A percentile compares a stretch with the other conserved stretches of the same genome.
Evolutionary conservation across 129 eudicot genomes (phyloP).

Genomic region (Centrapalus pauciflorus): DNA sequence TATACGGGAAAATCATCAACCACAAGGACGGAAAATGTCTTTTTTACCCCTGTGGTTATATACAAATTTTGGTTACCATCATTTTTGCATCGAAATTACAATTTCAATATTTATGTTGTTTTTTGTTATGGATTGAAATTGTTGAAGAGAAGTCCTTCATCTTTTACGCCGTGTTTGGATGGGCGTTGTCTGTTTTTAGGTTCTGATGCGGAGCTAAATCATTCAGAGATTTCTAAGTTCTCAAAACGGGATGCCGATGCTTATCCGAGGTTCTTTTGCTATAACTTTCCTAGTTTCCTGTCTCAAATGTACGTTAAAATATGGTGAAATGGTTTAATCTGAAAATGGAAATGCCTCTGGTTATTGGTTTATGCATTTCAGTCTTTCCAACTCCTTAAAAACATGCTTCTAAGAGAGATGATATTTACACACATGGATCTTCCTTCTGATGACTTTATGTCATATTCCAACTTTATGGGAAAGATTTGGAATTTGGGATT

Average conservation of each 20-base stretch:
- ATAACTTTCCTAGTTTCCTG: not conserved
- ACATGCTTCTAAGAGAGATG: not conserved
- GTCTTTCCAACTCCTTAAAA: not conserved
- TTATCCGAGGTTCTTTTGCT: conserved; percentile 60
- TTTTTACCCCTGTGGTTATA: too few relatives aligned
- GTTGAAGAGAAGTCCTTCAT: conserved; percentile 74
- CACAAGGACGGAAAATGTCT: too few relatives aligned
- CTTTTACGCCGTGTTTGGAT: conserved; percentile 90
- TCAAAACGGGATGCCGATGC: conserved; percentile 80
- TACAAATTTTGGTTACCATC: too few relatives aligned
- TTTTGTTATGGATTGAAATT: conserved; percentile 87
- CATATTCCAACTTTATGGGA: not conserved
- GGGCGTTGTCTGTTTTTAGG: conserved; percentile 93
- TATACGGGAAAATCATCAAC: too few relatives aligned
- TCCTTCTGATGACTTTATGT: not conserved
- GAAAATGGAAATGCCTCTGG: too few relatives aligned
- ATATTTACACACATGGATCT: not conserved
- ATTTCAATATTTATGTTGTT: too few relatives aligned
- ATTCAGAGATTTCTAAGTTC: conserved; percentile 83
- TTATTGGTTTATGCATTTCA: conserved; percentile 5
- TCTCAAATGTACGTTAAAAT: not conserved
- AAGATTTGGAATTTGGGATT: too few relatives aligned
- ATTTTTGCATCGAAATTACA: too few relatives aligned
- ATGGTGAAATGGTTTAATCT: not conserved
- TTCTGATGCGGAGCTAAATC: conserved; percentile 65